Percentiles rank a stretch among this genome's conserved stretches.
Conservation (phyloP, 805 yeast genomes). For the Schizosaccharomyces pombe region ASM294v3 CU329670.1:3132501-3133000, state of each 20-base stretch:
- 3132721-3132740: constrained; percentile 72
- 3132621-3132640: constrained; percentile 46
- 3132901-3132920: constrained; percentile 75
- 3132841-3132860: not conserved
- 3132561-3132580: constrained; percentile 78
- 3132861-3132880: not conserved
- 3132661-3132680: constrained; percentile 63
- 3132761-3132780: constrained; percentile 80
- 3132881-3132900: constrained; percentile 13
- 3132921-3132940: constrained; percentile 40
- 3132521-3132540: constrained; percentile 65
- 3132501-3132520: constrained; percentile 42
- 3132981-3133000: constrained; percentile 53
- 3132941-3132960: constrained; percentile 58
- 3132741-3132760: constrained; percentile 85
- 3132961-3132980: constrained; percentile 61
- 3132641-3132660: constrained; percentile 66
- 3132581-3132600: constrained; percentile 76
- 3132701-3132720: constrained; percentile 68
- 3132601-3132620: constrained; percentile 49
- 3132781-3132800: constrained; percentile 33
- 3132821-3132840: not conserved
- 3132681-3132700: constrained; percentile 79
- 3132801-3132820: constrained; percentile 15
- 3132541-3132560: constrained; percentile 77